These are phyloP conservation scores for Talaromyces pinophilus DNA, from an alignment of 2,329 filamentous ascomycete species.

Conservation along the genomic window DNA sequence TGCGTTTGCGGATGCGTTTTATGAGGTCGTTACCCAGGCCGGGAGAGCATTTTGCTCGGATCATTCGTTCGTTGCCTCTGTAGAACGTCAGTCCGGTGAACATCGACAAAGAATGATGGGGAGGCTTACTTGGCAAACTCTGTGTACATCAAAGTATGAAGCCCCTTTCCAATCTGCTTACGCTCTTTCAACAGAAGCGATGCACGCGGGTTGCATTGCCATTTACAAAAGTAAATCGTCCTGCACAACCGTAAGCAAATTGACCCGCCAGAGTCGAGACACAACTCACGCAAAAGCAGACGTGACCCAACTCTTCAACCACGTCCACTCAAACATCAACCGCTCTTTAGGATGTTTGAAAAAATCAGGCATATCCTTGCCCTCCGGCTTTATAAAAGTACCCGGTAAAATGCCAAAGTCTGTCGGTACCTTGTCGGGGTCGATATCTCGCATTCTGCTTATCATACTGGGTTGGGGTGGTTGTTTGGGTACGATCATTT, in stretches of 20 bases:
- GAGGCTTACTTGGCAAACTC: conserved; percentile 46
- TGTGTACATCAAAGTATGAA: conserved; percentile 52
- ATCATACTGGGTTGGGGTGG: conserved; percentile 44
- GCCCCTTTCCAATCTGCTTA: conserved; percentile 38
- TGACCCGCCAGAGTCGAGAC: background rate
- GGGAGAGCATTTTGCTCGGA: conserved; percentile 42
- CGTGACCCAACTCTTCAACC: conserved; percentile 36
- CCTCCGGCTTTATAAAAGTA: conserved; percentile 43
- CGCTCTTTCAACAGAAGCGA: conserved; percentile 41
- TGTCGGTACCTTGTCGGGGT: conserved; percentile 40
- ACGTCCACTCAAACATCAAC: conserved; percentile 44
- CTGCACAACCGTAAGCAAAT: conserved; percentile 19
- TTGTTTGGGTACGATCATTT: conserved; percentile 32
- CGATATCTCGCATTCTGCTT: conserved; percentile 36
- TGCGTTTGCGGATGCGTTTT: conserved; percentile 38
- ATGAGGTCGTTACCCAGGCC: conserved; percentile 40
- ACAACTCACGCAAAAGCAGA: conserved; percentile 1
- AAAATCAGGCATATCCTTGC: conserved; percentile 44
- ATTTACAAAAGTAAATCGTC: conserved; percentile 37
- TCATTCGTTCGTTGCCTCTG: conserved; percentile 38
- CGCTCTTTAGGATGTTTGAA: conserved; percentile 41
- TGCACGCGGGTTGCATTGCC: conserved; percentile 31
- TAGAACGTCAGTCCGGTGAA: background rate
- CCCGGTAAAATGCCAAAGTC: conserved; percentile 51
- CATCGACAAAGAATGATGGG: background rate